Evolutionary conservation across 805 yeast species (phyloP), one percentile per base, ranked within the genome.

Genomic region (Saccharomycopsis malanga): DNA sequence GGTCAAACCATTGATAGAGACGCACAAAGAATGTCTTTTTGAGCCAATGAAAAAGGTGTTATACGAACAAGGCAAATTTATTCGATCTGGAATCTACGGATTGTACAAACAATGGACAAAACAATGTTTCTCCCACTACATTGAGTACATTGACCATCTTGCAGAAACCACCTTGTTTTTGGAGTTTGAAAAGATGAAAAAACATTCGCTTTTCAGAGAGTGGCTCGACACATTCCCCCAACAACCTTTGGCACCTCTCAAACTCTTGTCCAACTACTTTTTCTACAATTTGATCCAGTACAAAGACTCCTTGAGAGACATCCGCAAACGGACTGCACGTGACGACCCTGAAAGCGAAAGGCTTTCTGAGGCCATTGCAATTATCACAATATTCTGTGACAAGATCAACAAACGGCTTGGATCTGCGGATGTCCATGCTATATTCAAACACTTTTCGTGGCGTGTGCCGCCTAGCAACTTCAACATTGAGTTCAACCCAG

Each of bases 11-110:
- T 47, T 51, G 32, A 44, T 48, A 24, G 46, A 21, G 2, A 24
- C 38, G 2, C 54, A 51, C 25, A 27, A 36, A 4, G 41, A 44
- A 22, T 48, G 44, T 34, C 44, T 51, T 15, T 44, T 46, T 27
- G 44, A 46, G 23, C 54, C 54, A 21, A 51, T 51, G 54, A 48
- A 30, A 46, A 34, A 51, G 17, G 21, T 46, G 20, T 15, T 51
- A 22, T 15, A 4, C 15, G 15, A 18, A 3, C 54, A 51, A 20
- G 49, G 52, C 1, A 43, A 44, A 22, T 51, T 22, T 39, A 39
- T 51, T n/a, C 44, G 23, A 17, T n/a, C n/a, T 20, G 54, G 54
- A 10, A 38, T 51, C n/a, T 51, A 22, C 27, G 35, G 21, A 15
- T 37, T 51, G 3, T 51, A 48, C 30, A 35, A 20, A 29, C 30